Evolutionary conservation across 495 filamentous ascomycete genomes (phyloP), one percentile per base, ranked within the genome.

Genomic region (Penicillium odoratum): DNA sequence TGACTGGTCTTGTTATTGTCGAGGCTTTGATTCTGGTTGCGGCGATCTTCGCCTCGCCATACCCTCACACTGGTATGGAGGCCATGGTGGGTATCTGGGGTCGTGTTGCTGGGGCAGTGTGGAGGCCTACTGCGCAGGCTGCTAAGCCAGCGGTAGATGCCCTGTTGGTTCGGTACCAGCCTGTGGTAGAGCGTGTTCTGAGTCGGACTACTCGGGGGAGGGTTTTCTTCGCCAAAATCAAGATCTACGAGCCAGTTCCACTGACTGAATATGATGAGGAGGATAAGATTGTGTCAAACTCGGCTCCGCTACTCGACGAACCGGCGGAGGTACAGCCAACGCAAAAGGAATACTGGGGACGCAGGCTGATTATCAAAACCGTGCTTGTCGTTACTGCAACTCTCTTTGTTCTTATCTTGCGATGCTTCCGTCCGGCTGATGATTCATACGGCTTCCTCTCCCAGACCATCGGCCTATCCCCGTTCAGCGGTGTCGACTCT

Each of bases 1-100:
- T 76, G 48, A 71, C 70, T 28, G 70, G 71, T n/a, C 71, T 73
- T 18, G 48, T 73, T 2, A 71, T 74, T 46, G 69, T 72, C 25
- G 68, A 69, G 25, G 62, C 36, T 0, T 55, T 76, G 9, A 52
- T 71, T 4, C 18, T 71, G 10, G 50, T 60, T 3, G 57, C 56
- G 7, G 59, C 71, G 0, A 69, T 63, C 54, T 59, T 73, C 36
- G 38, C 56, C 1, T 62, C 70, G 0, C 57, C 57, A 1, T 64
- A 57, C 8, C 26, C 72, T 8, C 67, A 72, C 25, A 57, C 65
- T 1, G 52, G 55, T 10, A 50, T 65, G 33, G 69, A 66, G 1
- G 63, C 53, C 1, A 57, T 72, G 3, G 53, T 74, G 10, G 53
- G 59, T 9, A 58, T 68, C 5, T 65, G 69, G 52, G 55, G 48